Base-by-base conservation (phyloP, 2,329 filamentous ascomycete species). In the Ceratocystiopsis brevicomis region DNA sequence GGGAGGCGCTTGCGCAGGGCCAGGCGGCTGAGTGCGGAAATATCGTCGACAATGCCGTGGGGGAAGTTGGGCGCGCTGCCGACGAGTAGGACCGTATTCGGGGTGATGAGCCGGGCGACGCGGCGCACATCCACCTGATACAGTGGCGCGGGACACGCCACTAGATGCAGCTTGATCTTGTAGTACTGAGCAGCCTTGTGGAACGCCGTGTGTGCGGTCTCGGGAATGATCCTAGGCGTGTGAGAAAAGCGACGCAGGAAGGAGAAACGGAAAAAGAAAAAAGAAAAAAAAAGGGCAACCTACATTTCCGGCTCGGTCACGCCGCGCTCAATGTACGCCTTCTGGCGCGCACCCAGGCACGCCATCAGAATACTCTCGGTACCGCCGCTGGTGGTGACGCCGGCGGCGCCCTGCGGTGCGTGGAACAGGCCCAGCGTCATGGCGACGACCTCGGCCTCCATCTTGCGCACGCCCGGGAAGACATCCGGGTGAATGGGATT, bases 401-500 rank as follows among this genome's bases (percentile, higher is more conserved):
- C 90, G 6, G 83, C 87, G 30, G 78, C 84, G 44, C 76, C 79
- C n/a, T 76, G 66, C 3, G 90, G 90, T 10, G 81, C 86, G 59
- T 93, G 84, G 67, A 95, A 98, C 59, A 98, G 65, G 38, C 74
- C 73, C 48, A 93, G 66, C 30, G 92, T 86, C 88, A 98, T 98
- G 51, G 87, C 81, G 42, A 98, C 90, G 48, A 98, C 68, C 65
- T 98, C 90, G 38, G 90, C 88, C 66, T 98, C 90, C 90, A 98
- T 98, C 73, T 98, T 98, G 54, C 90, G 71, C 42, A 98, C 87
- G 25, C 88, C 90, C 15, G 90, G 90, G 63, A 98, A 98, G 38
- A 98, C 88, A 62, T 98, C 90, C 8, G 90, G 90, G 59, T 98
- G 90, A 52, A 98, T 90, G 3, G 90, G 90, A 60, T 98, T 98